A percentile compares a stretch with the other conserved stretches of the same genome.
Conservation (phyloP, 345 rosid genomes). For the Acer campestre region DNA sequence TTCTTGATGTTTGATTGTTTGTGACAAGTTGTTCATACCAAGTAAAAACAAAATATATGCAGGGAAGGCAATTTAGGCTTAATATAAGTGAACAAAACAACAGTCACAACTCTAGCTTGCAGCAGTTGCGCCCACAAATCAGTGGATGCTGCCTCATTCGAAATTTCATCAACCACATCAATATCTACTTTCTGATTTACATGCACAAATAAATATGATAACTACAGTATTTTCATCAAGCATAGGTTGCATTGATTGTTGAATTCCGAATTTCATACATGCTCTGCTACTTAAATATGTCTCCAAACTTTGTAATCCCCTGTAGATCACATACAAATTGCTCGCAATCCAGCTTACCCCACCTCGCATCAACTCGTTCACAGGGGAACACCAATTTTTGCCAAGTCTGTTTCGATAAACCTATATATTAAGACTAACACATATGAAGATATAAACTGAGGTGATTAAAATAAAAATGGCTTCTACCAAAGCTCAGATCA, state of each 20-base stretch:
- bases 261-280: neutral
- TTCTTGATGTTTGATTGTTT: no score
- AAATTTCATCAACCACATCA: neutral
- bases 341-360: constrained; percentile 96
- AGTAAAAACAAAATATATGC: no score
- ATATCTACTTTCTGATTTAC: neutral
- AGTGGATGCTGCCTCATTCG: neutral
- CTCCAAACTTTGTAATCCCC: constrained; percentile 41
- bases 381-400: constrained; percentile 62
- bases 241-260: no score
- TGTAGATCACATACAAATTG: constrained; percentile 79
- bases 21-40: no score
- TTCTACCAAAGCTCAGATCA: neutral
- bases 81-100: no score
- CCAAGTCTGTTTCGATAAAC: no score
- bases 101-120: no score
- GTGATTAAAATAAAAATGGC: neutral
- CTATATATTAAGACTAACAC: no score
- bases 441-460: no score
- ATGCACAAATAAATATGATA: neutral
- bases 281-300: neutral
- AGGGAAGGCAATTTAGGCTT: no score
- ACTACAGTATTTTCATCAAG: neutral
- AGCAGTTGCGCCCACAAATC: neutral
- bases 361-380: constrained; percentile 90